These are phyloP conservation scores for Phycomyces blakesleeanus DNA, from an alignment of 192 early-diverging fungal species.

Conservation along the genomic window DNA sequence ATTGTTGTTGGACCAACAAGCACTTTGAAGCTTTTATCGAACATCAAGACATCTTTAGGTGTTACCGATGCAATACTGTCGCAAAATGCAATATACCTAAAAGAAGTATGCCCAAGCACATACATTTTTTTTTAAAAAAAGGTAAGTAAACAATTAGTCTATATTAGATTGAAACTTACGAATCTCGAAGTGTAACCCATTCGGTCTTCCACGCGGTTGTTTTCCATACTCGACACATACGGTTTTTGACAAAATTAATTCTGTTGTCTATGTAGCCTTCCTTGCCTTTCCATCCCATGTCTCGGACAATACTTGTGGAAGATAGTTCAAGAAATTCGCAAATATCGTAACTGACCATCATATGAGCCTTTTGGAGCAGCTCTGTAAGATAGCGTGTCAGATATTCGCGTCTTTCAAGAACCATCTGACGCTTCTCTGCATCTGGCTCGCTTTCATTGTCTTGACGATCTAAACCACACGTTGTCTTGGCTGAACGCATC, in stretches of 20 bases:
- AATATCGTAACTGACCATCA: conserved; percentile 63
- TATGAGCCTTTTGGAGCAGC: conserved; percentile 54
- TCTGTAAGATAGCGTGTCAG: conserved; percentile 60
- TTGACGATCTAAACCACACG: conserved; percentile 4
- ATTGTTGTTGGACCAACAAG: conserved; percentile 14
- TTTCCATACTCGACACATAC: conserved; percentile 12
- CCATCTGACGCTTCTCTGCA: conserved; percentile 24
- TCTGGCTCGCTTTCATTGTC: neutral
- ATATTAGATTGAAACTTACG: conserved; percentile 27
- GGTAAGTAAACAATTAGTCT: too few species aligned
- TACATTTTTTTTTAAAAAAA: too few species aligned
- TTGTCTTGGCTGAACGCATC: conserved; percentile 3
- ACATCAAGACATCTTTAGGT: conserved; percentile 47
- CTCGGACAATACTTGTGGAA: conserved; percentile 66
- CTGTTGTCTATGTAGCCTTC: conserved; percentile 70
- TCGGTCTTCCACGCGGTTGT: conserved; percentile 50
- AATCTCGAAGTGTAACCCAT: conserved; percentile 77
- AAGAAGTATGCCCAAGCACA: too few species aligned
- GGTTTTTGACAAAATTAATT: conserved; percentile 33
- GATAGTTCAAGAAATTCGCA: conserved; percentile 76
- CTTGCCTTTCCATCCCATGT: conserved; percentile 85
- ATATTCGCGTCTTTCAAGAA: conserved; percentile 48
- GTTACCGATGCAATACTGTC: conserved; percentile 35
- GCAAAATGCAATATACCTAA: conserved; percentile 51
- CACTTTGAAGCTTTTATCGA: conserved; percentile 43